Evolutionary conservation across 2,329 filamentous ascomycete genomes (phyloP).

Genomic region (Alternaria sp.): DNA sequence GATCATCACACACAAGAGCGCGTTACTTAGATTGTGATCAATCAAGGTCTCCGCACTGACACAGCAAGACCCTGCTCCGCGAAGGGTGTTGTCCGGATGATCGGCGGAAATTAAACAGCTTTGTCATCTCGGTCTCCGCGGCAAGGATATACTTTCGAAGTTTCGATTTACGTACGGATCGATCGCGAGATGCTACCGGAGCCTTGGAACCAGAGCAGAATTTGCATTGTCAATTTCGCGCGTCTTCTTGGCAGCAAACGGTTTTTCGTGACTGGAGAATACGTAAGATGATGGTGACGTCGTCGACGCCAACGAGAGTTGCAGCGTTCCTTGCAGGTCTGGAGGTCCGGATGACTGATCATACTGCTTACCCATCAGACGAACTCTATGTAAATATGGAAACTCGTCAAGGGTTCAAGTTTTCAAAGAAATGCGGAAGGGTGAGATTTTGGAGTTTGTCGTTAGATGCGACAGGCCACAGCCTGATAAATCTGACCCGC

Average conservation of each 20-base stretch:
- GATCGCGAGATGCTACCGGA: not conserved
- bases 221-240: conserved; percentile 1
- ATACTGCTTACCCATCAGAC: not conserved
- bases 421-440: not conserved
- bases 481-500: not conserved
- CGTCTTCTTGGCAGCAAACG: not conserved
- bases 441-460: not conserved
- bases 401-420: not conserved
- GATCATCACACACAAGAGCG: not conserved
- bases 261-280: not conserved
- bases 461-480: not conserved
- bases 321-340: not conserved
- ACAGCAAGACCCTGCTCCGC: not conserved
- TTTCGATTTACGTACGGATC: not conserved
- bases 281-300: not conserved
- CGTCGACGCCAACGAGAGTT: not conserved
- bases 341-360: not conserved
- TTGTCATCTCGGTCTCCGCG: not conserved
- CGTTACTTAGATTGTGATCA: not conserved
- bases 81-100: not conserved
- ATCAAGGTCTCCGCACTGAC: not conserved
- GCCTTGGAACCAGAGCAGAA: not conserved
- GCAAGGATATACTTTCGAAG: not conserved
- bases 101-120: not conserved
- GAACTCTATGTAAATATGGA: not conserved